Evolutionary conservation across 768 basidiomycete species (phyloP).

Genomic region (Boletellus emodensis): DNA sequence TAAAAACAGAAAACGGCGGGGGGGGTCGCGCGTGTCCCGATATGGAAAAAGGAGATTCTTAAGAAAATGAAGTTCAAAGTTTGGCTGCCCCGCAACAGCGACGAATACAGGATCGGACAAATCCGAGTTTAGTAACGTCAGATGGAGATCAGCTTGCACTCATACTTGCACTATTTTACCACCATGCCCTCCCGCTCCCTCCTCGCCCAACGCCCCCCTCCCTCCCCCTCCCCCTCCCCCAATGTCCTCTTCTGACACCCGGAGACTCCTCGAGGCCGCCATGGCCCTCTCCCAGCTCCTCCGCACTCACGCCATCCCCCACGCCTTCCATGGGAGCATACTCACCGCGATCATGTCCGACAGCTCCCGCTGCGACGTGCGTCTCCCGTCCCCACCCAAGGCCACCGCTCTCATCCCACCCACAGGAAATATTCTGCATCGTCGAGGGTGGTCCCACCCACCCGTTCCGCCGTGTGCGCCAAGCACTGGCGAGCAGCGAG

Average conservation of each 20-base stretch:
- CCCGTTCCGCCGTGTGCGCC: slow-evolving; percentile 77
- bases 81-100: slow-evolving; percentile 16
- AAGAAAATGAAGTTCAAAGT: neutral
- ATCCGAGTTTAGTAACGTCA: slow-evolving; percentile 27
- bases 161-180: slow-evolving; percentile 46
- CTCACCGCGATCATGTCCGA: slow-evolving; percentile 68
- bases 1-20: slow-evolving; percentile 16
- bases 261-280: slow-evolving; percentile 75
- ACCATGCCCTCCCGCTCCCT: slow-evolving; percentile 49
- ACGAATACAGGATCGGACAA: slow-evolving; percentile 20
- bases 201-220: slow-evolving; percentile 21
- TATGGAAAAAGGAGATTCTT: neutral
- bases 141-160: slow-evolving; percentile 35
- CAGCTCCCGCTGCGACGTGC: slow-evolving; percentile 59
- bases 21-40: slow-evolving; percentile 19
- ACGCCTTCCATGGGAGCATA: slow-evolving; percentile 79
- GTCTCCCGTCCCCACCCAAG: slow-evolving; percentile 22
- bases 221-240: neutral
- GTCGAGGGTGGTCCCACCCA: slow-evolving; percentile 72
- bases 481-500: slow-evolving; percentile 61
- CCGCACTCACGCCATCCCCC: slow-evolving; percentile 53
- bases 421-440: slow-evolving; percentile 80
- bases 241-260: slow-evolving; percentile 65
- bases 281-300: slow-evolving; percentile 67
- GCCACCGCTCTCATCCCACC: slow-evolving; percentile 7